These are phyloP conservation scores for Avena sativa DNA, from an alignment of 176 grass and related monocot species.

Conservation along the genomic window DNA sequence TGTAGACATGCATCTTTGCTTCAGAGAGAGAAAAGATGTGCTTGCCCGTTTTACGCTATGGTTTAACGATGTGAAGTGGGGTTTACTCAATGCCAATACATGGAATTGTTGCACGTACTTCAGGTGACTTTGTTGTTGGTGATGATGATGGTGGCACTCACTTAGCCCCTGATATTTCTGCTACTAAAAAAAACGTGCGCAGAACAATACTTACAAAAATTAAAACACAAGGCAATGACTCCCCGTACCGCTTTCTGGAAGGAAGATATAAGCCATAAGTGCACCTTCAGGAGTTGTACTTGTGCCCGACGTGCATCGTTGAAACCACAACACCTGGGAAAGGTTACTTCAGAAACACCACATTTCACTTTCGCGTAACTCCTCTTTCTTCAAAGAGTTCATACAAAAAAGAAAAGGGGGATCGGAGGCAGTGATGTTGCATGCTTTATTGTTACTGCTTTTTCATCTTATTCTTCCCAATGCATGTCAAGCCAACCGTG, in stretches of 20 bases:
- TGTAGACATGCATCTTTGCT: neutral
- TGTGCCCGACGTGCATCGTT: neutral
- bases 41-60: neutral
- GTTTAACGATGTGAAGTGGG: neutral
- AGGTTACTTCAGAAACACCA: neutral
- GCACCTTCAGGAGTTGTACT: neutral
- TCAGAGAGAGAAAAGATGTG: neutral
- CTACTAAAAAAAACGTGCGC: too few species aligned
- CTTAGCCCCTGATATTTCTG: too few species aligned
- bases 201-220: too few species aligned
- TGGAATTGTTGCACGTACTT: too few species aligned
- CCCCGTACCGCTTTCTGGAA: too few species aligned
- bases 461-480: neutral
- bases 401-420: too few species aligned
- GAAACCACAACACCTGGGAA: neutral
- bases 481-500: neutral
- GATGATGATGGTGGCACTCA: too few species aligned
- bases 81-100: slow-evolving; percentile 24
- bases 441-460: neutral
- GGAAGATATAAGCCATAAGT: too few species aligned
- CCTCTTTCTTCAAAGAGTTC: too few species aligned
- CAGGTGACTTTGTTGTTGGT: too few species aligned
- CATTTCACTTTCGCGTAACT: neutral
- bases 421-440: neutral
- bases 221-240: too few species aligned